phyloP scores from a whole-genome alignment of 306 rosid genomes.

The Purshia tridentata region DNA sequence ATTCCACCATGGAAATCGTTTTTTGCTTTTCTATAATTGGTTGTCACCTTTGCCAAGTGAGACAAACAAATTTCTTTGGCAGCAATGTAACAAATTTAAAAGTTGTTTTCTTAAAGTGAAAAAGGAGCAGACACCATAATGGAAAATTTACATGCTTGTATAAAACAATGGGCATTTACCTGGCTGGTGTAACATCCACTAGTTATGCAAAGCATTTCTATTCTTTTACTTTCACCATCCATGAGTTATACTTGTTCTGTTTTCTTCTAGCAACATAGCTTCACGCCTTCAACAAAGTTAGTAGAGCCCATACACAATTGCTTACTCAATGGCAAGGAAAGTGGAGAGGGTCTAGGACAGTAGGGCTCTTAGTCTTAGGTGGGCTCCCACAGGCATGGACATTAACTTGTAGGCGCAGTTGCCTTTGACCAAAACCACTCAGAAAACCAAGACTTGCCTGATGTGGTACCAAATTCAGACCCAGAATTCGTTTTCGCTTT shows the following conservation, averaged over 20 bases:
- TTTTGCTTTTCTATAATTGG: conserved; percentile 9
- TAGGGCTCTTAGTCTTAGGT: background rate
- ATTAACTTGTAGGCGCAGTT: background rate
- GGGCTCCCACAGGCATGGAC: background rate
- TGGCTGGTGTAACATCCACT: conserved; percentile 1
- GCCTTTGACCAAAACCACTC: background rate
- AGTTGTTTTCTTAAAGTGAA: conserved; percentile 2
- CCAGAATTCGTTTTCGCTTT: background rate
- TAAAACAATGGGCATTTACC: background rate
- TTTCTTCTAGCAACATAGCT: background rate
- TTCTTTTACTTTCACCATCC: conserved; percentile 2
- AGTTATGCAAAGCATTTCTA: conserved; percentile 8
- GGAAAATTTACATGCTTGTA: conserved; percentile 12
- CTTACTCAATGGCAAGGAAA: background rate
- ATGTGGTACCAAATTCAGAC: background rate
- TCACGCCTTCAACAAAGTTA: background rate
- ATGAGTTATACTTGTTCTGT: background rate
- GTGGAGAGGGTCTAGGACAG: background rate
- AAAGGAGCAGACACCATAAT: conserved; percentile 17
- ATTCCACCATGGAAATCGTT: background rate
- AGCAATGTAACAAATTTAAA: conserved; percentile 1
- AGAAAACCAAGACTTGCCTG: background rate
- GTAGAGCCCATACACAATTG: background rate
- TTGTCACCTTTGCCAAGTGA: conserved; percentile 21
- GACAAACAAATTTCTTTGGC: conserved; percentile 22